A percentile compares a stretch with the other conserved stretches of the same genome.
Conservation (phyloP, 169 alveolate species). For the Plasmodium inui region DNA sequence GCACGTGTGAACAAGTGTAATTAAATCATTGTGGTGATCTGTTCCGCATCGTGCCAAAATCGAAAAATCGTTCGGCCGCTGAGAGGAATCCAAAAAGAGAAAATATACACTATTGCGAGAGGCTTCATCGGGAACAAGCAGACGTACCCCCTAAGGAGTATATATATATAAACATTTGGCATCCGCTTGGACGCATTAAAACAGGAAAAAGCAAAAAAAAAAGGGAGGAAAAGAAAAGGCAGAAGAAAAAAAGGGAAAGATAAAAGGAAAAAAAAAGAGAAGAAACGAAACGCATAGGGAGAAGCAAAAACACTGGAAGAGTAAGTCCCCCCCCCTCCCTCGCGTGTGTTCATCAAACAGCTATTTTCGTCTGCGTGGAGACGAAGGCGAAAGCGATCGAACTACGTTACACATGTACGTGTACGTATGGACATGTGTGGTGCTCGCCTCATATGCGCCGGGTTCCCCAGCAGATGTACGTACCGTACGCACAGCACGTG, state of each 20-base stretch:
- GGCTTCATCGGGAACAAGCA: neutral
- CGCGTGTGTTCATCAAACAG: neutral
- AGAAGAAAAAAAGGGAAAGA: neutral
- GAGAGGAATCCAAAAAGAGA: neutral
- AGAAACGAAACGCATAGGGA: neutral
- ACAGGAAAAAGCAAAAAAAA: neutral
- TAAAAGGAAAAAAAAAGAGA: neutral
- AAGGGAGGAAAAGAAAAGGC: too few relatives aligned
- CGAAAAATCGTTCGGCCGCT: neutral
- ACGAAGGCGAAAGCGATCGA: neutral
- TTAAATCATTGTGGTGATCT: neutral
- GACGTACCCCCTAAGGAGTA: neutral
- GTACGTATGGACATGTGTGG: too few relatives aligned
- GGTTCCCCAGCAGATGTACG: neutral
- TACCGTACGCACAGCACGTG: slow-evolving; percentile 6
- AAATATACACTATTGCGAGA: neutral
- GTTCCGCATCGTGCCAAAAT: neutral
- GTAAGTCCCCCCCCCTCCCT: neutral
- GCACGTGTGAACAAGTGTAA: neutral
- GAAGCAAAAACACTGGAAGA: neutral
- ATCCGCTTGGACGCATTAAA: neutral
- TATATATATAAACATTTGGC: neutral
- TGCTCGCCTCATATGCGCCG: neutral
- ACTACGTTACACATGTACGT: neutral
- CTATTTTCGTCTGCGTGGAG: neutral